Evolutionary conservation across 1,284 basidiomycete genomes (phyloP).

Genomic region (Marasmius fiardii): DNA sequence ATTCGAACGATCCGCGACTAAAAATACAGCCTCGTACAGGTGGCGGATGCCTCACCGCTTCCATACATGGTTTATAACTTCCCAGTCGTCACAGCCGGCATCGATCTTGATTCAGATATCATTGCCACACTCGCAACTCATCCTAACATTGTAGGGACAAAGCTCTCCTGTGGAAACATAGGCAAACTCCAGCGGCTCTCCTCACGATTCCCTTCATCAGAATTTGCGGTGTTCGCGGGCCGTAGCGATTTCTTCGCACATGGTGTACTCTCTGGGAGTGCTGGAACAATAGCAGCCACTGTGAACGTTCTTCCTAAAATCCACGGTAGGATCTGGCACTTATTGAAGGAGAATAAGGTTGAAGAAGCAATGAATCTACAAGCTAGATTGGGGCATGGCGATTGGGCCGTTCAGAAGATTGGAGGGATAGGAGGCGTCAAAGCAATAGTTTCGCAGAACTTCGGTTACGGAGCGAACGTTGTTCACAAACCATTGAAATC

Average conservation of each 20-base stretch:
- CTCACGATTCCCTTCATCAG: conserved; percentile 43
- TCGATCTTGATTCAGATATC: conserved; percentile 84
- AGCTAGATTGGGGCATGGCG: conserved; percentile 65
- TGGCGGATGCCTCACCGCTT: conserved; percentile 79
- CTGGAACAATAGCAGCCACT: conserved; percentile 71
- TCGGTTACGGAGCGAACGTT: conserved; percentile 60
- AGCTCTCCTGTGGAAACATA: conserved; percentile 83
- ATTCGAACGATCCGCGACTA: neutral
- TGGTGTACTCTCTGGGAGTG: conserved; percentile 63
- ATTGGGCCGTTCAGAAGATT: conserved; percentile 69
- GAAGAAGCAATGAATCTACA: conserved; percentile 71
- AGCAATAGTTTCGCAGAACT: conserved; percentile 63
- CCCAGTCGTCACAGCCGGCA: conserved; percentile 76
- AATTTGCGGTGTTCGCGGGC: conserved; percentile 66
- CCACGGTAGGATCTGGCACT: conserved; percentile 58
- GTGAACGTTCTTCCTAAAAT: conserved; percentile 79
- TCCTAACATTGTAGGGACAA: conserved; percentile 87
- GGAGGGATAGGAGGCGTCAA: conserved; percentile 74
- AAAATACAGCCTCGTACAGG: conserved; percentile 34
- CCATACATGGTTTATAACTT: conserved; percentile 94
- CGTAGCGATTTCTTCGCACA: conserved; percentile 66
- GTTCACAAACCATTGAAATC: conserved; percentile 59
- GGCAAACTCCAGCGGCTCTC: conserved; percentile 82
- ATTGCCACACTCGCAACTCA: conserved; percentile 72
- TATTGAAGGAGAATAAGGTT: conserved; percentile 56